A percentile compares a stretch with the other conserved stretches of the same genome.
Conservation (phyloP, 108 stramenopile species). For the Discostella pseudostelligera region DNA sequence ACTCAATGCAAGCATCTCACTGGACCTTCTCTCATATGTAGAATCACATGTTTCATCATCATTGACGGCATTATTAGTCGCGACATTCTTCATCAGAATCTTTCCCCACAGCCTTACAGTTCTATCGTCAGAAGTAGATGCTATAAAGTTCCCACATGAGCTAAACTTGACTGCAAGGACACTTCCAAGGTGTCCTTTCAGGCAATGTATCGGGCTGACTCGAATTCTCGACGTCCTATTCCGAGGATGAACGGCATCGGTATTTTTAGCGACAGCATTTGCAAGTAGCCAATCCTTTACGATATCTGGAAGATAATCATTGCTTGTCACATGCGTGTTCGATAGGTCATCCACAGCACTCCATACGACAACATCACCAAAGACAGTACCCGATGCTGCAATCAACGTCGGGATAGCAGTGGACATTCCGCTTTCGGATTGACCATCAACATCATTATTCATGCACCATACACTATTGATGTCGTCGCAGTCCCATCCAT, state of each 20-base stretch:
- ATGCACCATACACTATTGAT: not conserved
- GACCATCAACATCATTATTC: conserved; percentile 5
- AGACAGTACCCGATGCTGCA: conserved; percentile 60
- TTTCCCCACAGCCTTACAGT: conserved; percentile 66
- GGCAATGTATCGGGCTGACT: conserved; percentile 24
- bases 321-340: not conserved
- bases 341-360: conserved; percentile 10
- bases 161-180: conserved; percentile 55
- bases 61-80: not conserved
- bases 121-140: conserved; percentile 78
- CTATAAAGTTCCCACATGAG: conserved; percentile 38
- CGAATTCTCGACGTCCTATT: conserved; percentile 1
- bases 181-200: conserved; percentile 67
- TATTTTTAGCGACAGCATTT: not conserved
- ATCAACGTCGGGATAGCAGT: conserved; percentile 18
- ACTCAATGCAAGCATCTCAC: conserved; percentile 2
- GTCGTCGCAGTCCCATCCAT: conserved; percentile 10
- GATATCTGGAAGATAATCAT: conserved; percentile 16
- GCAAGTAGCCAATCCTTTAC: conserved; percentile 30
- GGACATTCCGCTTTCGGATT: not conserved
- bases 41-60: not conserved
- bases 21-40: not conserved
- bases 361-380: conserved; percentile 57
- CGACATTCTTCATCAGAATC: not conserved
- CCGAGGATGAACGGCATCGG: too few species aligned